Percentiles rank a stretch among this genome's conserved stretches.
Conservation (phyloP, 495 filamentous ascomycete species). For the Trichoderma gamsii region DNA sequence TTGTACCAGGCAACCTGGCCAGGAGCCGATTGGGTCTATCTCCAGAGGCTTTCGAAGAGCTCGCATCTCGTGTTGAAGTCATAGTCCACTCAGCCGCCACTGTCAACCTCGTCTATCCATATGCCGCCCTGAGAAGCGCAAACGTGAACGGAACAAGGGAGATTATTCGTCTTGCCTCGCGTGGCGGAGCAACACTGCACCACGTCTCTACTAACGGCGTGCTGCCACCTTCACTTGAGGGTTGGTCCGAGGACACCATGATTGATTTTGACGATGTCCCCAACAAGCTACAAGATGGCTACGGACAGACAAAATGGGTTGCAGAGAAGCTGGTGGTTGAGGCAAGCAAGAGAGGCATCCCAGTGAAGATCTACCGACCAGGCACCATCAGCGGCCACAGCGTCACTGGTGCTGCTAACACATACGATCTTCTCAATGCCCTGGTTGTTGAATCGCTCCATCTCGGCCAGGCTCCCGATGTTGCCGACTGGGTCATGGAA, state of each 20-base stretch:
- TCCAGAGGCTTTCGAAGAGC: conserved; percentile 49
- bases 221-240: conserved; percentile 50
- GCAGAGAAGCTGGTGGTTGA: conserved; percentile 62
- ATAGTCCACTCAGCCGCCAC: conserved; percentile 61
- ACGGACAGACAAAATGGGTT: conserved; percentile 63
- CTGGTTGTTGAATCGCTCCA: conserved; percentile 61
- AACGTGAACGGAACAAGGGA: conserved; percentile 59
- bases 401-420: conserved; percentile 55
- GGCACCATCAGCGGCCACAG: conserved; percentile 64
- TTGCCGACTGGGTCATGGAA: conserved; percentile 62
- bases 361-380: conserved; percentile 54
- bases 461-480: conserved; percentile 54
- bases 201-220: conserved; percentile 67
- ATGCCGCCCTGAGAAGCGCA: conserved; percentile 52
- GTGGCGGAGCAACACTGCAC: conserved; percentile 57
- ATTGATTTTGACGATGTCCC: conserved; percentile 54
- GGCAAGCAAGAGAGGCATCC: conserved; percentile 52
- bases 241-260: conserved; percentile 56
- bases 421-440: conserved; percentile 61
- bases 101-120: conserved; percentile 63
- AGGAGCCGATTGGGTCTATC: conserved; percentile 52
- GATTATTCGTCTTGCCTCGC: conserved; percentile 56
- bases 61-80: conserved; percentile 52
- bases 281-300: conserved; percentile 54
- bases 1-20: conserved; percentile 59